Percentiles rank a stretch among this genome's conserved stretches.
These are phyloP conservation scores for Stylonectria norvegica DNA, from an alignment of 2,329 filamentous ascomycete species.

Conservation along the genomic window DNA sequence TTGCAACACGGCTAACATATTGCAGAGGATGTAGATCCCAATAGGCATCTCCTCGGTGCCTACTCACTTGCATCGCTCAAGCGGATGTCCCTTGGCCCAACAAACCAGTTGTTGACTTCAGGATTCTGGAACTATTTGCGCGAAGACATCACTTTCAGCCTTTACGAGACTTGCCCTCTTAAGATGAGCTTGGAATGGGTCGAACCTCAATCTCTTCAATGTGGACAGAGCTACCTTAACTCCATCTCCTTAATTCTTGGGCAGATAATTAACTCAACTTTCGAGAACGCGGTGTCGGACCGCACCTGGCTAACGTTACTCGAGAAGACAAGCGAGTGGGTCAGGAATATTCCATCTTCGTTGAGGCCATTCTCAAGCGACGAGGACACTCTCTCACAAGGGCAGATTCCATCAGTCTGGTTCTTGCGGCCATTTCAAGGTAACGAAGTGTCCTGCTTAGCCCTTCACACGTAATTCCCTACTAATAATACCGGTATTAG, in stretches of 20 bases:
- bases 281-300: slow-evolving; percentile 15
- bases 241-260: slow-evolving; percentile 41
- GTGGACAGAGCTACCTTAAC: slow-evolving; percentile 34
- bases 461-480: background rate
- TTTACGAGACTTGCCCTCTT: slow-evolving; percentile 40
- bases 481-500: slow-evolving; percentile 21
- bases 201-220: slow-evolving; percentile 10
- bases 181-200: slow-evolving; percentile 37
- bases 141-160: slow-evolving; percentile 52
- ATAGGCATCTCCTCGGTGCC: slow-evolving; percentile 44
- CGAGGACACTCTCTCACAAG: background rate
- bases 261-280: slow-evolving; percentile 39
- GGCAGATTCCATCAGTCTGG: slow-evolving; percentile 37
- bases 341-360: slow-evolving; percentile 26
- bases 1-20: background rate
- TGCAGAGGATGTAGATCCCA: slow-evolving; percentile 38
- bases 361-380: slow-evolving; percentile 31
- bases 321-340: slow-evolving; percentile 30
- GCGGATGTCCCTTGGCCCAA: slow-evolving; percentile 19
- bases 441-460: slow-evolving; percentile 15
- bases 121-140: slow-evolving; percentile 52
- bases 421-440: slow-evolving; percentile 43
- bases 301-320: slow-evolving; percentile 22
- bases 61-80: slow-evolving; percentile 40
- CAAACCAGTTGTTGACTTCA: no score